phyloP scores from a whole-genome alignment of 2,329 filamentous ascomycete genomes.

The Cladosporium sp. region DNA sequence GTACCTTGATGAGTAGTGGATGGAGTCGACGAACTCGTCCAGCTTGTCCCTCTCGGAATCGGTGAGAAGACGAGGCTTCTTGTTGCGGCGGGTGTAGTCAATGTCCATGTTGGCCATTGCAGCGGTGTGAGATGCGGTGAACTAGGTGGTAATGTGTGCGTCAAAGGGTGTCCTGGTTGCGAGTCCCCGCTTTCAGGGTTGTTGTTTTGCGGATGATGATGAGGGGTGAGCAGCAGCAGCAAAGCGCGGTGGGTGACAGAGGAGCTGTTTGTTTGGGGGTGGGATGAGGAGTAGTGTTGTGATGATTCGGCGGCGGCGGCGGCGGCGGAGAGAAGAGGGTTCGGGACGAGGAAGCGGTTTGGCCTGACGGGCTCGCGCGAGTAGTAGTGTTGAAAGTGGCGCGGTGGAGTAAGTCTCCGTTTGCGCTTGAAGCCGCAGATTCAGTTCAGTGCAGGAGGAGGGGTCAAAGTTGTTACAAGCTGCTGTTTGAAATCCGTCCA shows the following conservation, averaged over 20 bases:
- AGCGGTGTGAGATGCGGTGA: not conserved
- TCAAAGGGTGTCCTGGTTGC: not conserved
- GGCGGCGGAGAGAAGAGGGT: slow-evolving; percentile 3
- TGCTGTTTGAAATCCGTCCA: no score
- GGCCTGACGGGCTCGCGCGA: not conserved
- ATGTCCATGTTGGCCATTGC: slow-evolving; percentile 50
- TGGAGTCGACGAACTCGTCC: slow-evolving; percentile 86
- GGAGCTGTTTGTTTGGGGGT: no score
- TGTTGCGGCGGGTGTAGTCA: slow-evolving; percentile 81
- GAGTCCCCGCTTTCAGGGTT: not conserved
- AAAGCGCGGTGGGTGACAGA: no score
- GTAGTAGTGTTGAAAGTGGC: not conserved
- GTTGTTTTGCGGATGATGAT: not conserved
- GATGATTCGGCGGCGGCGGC: not conserved
- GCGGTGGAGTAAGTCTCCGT: slow-evolving; percentile 1
- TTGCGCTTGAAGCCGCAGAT: slow-evolving; percentile 6
- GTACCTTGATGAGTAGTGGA: slow-evolving; percentile 91
- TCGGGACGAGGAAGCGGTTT: not conserved
- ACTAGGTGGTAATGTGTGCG: slow-evolving; percentile 8
- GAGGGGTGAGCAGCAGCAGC: not conserved
- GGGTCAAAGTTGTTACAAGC: no score
- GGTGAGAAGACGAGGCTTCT: slow-evolving; percentile 71
- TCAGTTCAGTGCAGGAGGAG: slow-evolving; percentile 2
- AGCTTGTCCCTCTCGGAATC: slow-evolving; percentile 77
- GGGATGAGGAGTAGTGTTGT: not conserved